These are phyloP conservation scores for Styphnolobium japonicum DNA, from an alignment of 306 rosid species.

Conservation along the genomic window DNA sequence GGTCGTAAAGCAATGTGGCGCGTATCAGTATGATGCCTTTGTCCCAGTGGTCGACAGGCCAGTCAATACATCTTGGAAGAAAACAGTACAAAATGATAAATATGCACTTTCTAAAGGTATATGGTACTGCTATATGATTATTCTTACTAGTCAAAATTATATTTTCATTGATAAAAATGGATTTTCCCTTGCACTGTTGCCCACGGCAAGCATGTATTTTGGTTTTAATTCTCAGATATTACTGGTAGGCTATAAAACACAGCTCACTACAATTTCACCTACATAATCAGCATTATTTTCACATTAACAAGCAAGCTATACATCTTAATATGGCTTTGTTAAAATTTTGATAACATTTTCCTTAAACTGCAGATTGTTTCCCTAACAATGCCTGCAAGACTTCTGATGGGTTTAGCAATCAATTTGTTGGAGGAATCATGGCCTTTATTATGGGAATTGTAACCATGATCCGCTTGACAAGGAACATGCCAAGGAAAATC, in stretches of 20 bases:
- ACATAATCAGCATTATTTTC: background rate
- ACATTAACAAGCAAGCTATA: background rate
- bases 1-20: constrained; percentile 30
- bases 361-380: constrained; percentile 40
- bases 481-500: constrained; percentile 72
- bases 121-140: background rate
- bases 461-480: constrained; percentile 65
- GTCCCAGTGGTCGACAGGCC: constrained; percentile 50
- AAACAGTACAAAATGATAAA: constrained; percentile 31
- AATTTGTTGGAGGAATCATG: constrained; percentile 63
- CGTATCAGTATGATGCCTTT: constrained; percentile 29
- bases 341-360: background rate
- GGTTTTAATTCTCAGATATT: background rate
- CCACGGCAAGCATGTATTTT: background rate
- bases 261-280: background rate
- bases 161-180: background rate
- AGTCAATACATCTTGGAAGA: constrained; percentile 60
- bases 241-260: background rate
- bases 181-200: background rate
- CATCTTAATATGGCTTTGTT: background rate
- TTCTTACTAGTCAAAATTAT: background rate
- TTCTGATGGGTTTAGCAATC: constrained; percentile 36
- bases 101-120: constrained; percentile 50
- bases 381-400: constrained; percentile 38
- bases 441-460: constrained; percentile 68